Evolutionary conservation across 2,329 filamentous ascomycete species (phyloP), one percentile per base, ranked within the genome.

Genomic region (Fusarium mangiferae): DNA sequence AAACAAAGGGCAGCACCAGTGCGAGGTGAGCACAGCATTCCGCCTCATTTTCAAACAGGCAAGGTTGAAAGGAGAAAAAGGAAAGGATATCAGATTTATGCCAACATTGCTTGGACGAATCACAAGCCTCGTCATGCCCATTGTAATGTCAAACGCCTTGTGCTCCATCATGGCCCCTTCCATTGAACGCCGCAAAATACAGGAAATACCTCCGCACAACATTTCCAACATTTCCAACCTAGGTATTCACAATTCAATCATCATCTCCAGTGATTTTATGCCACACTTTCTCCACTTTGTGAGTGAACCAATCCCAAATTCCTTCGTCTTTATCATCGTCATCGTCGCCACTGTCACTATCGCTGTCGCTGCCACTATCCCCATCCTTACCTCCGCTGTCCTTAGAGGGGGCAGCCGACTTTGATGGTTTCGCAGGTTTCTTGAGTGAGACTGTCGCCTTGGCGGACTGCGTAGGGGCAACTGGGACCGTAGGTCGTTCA

Each of bases 271-370:
- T 83, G 24, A 88, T 80, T 74, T 86, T 85, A 42, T 82, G 80
- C 86, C 85, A 88, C 28, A 84, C 80, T 39, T 85, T 80, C 38
- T 81, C 82, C 18, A 89, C 77, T 69, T 88, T 85, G 41, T 83
- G 85, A 6, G 82, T 85, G 18, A 90, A 74, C 88, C 88, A 90
- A 55, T 86, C 82, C 86, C 87, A 89, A 39, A 86, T 82, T 9
- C 80, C 80, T 68, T 85, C 78, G 22, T 81, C 78, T 39, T 81
- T 78, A 22, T 55, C 28, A 2, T 81, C 73, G 11, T 79, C 74
- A 6, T 78, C 77, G 8, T 80, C 77, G 48, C 78, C 77, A 33
- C 28, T 33, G 30, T 35, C 48, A 15, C 48, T 51, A 5, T 35
- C 48, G 10, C 60, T 59, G 14, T 77, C 62, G 6, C 65, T 73